A percentile compares a stretch with the other conserved stretches of the same genome.
Evolutionary conservation across 2,329 filamentous ascomycete genomes (phyloP).

Genomic region (Xylaria sp.): DNA sequence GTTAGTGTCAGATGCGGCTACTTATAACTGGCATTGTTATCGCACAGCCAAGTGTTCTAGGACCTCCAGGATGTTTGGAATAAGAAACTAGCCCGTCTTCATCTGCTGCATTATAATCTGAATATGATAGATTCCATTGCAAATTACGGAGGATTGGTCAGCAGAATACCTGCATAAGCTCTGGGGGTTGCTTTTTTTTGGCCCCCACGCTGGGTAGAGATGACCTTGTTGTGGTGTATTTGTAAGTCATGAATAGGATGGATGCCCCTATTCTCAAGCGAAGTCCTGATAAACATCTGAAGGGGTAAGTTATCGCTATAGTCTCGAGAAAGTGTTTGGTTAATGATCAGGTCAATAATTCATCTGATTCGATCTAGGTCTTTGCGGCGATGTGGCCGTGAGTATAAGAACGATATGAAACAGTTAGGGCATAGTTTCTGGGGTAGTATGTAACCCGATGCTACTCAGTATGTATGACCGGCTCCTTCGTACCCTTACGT

Average conservation of each 20-base stretch:
- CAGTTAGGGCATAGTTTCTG: not conserved
- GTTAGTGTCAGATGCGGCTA: not conserved
- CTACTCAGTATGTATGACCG: not conserved
- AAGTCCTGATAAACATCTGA: not conserved
- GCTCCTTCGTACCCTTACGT: too few species aligned
- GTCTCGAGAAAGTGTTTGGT: not conserved
- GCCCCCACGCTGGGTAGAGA: not conserved
- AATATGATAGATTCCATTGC: not conserved
- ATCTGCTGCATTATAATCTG: not conserved
- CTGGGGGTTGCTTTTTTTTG: not conserved
- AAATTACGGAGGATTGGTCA: not conserved
- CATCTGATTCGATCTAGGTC: not conserved
- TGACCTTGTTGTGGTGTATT: not conserved
- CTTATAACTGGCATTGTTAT: too few species aligned
- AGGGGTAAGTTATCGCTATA: not conserved
- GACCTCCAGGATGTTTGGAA: not conserved
- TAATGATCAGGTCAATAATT: not conserved
- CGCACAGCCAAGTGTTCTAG: not conserved
- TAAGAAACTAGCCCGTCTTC: not conserved
- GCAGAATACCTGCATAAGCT: conserved; percentile 2
- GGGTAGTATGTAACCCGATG: not conserved
- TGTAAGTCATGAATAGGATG: not conserved
- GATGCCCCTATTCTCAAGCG: not conserved
- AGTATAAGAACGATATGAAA: not conserved
- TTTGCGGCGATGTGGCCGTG: not conserved